These are phyloP conservation scores for Bertia moriformis DNA, from an alignment of 2,329 filamentous ascomycete genomes.

Conservation along the genomic window DNA sequence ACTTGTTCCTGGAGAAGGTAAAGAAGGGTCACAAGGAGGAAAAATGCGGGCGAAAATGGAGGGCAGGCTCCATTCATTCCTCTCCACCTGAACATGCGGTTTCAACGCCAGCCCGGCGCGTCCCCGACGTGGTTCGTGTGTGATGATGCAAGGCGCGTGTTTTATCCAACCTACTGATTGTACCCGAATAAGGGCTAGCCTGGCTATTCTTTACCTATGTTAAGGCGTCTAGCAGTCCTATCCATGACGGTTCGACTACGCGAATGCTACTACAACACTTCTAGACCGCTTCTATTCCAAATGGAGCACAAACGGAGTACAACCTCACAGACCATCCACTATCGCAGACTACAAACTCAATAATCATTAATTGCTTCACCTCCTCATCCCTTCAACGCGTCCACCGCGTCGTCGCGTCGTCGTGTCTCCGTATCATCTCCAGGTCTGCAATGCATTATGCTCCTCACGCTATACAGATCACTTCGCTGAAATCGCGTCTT, in stretches of 20 bases:
- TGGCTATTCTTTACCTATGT: too few relatives aligned
- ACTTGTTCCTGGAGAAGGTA: not conserved
- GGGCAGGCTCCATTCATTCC: not conserved
- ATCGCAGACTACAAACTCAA: not conserved
- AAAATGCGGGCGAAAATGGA: not conserved
- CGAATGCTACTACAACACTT: too few relatives aligned
- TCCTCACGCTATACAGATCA: too few relatives aligned
- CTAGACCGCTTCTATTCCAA: too few relatives aligned
- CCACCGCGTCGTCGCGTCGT: not conserved
- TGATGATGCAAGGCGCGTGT: not conserved
- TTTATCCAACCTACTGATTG: too few relatives aligned
- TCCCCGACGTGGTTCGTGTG: too few relatives aligned
- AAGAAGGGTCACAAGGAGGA: constrained; percentile 1
- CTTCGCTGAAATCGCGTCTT: not conserved
- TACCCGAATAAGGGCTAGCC: too few relatives aligned
- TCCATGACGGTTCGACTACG: too few relatives aligned
- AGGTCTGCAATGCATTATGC: not conserved
- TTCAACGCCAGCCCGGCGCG: too few relatives aligned
- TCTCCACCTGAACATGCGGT: constrained; percentile 9
- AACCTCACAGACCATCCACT: too few relatives aligned
- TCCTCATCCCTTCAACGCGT: not conserved
- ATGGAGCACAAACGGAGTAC: too few relatives aligned
- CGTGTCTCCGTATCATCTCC: not conserved
- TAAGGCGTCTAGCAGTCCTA: too few relatives aligned
- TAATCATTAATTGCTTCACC: not conserved